Conservation (phyloP, 192 early-diverging fungal genomes). For the Umbelopsis sp. region DNA sequence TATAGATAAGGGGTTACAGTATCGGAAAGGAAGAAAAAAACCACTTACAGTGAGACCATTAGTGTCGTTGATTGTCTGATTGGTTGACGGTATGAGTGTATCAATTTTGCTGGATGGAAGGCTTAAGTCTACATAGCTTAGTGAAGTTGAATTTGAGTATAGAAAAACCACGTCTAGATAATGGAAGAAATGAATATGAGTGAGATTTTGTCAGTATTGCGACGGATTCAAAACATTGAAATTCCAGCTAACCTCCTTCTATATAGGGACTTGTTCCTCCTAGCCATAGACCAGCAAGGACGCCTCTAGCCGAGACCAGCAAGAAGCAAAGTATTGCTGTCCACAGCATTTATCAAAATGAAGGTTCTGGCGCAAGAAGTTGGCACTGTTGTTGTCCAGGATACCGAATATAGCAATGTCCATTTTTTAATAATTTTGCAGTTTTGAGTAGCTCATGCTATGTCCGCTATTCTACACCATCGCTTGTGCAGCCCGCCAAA, state of each 20-base stretch:
- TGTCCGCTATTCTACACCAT: no score
- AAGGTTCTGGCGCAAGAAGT: not conserved
- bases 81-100: not conserved
- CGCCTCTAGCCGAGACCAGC: constrained; percentile 1
- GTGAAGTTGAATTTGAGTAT: not conserved
- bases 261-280: not conserved
- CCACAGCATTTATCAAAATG: not conserved
- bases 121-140: not conserved
- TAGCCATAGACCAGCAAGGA: not conserved
- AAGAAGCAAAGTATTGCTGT: not conserved
- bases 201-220: not conserved
- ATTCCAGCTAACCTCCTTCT: not conserved
- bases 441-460: not conserved
- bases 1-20: not conserved
- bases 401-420: not conserved
- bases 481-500: no score
- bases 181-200: not conserved
- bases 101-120: not conserved
- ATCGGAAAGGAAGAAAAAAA: not conserved
- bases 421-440: not conserved
- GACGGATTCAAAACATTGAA: not conserved
- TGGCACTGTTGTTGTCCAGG: not conserved
- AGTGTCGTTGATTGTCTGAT: not conserved
- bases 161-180: not conserved
- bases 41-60: not conserved